phyloP scores from a whole-genome alignment of 148 eudicot species.

The Chenopodium album region DNA sequence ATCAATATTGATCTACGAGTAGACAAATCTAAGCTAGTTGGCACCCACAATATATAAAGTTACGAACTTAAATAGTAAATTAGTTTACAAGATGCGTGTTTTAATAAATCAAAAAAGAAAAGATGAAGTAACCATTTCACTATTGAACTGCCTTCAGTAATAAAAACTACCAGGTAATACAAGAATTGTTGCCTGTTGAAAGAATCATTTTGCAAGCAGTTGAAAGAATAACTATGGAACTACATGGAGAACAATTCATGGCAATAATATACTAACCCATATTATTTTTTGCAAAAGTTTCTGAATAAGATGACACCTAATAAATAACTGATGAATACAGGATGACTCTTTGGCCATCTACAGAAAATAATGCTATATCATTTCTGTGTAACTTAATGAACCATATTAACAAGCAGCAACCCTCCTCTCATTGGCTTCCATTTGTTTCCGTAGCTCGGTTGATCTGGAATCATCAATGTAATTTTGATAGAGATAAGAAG shows the following conservation, averaged over 20 bases:
- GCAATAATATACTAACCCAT: not conserved
- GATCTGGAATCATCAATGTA: conserved; percentile 58
- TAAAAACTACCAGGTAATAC: not conserved
- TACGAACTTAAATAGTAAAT: no score
- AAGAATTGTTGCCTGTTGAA: not conserved
- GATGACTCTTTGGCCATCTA: conserved; percentile 9
- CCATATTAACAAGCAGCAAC: conserved; percentile 22
- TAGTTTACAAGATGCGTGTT: no score
- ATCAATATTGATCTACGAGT: no score
- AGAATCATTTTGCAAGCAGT: not conserved
- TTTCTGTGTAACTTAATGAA: not conserved
- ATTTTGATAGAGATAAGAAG: conserved; percentile 76
- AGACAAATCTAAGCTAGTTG: no score
- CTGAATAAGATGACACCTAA: not conserved
- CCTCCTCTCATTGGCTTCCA: conserved; percentile 18
- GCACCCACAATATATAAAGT: no score
- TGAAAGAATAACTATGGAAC: not conserved
- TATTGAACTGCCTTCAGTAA: not conserved
- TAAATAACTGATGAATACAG: not conserved
- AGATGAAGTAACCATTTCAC: no score
- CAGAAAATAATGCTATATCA: conserved; percentile 7
- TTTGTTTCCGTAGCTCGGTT: conserved; percentile 12
- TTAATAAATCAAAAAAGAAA: no score
- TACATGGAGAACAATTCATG: not conserved
- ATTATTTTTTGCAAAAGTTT: not conserved